Evolutionary conservation across 257 asterid genomes (phyloP).

Genomic region (Prunella vulgaris): DNA sequence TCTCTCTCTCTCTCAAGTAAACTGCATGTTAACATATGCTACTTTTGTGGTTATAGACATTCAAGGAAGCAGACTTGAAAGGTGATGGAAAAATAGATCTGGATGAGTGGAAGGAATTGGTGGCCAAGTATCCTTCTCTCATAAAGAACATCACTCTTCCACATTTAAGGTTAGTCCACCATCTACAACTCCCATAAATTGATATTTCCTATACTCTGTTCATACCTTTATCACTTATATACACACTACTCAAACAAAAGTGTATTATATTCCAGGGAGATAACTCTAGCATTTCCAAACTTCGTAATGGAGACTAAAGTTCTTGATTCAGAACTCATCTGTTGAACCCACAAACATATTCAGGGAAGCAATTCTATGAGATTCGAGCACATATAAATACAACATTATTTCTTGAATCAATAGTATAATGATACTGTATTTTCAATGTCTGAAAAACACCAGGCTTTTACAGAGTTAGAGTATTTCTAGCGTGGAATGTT

Average conservation of each 20-base stretch:
- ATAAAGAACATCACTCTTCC: conserved; percentile 89
- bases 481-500: neutral
- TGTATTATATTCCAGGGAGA: conserved; percentile 51
- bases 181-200: neutral
- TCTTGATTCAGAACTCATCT: conserved; percentile 57
- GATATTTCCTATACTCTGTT: too few relatives aligned
- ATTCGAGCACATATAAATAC: neutral
- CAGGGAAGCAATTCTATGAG: neutral
- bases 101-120: conserved; percentile 84
- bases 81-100: conserved; percentile 83
- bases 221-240: neutral
- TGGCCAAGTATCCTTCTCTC: conserved; percentile 72
- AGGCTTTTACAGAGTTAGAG: conserved; percentile 15
- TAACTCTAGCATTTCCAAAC: conserved; percentile 73
- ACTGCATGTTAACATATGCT: neutral
- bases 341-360: conserved; percentile 25
- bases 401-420: conserved; percentile 12
- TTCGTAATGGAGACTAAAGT: conserved; percentile 68
- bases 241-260: neutral
- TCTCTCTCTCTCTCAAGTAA: neutral
- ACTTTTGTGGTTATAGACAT: conserved; percentile 32
- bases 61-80: conserved; percentile 52
- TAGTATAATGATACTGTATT: conserved; percentile 9
- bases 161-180: conserved; percentile 54
- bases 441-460: neutral